Conservation (phyloP, 768 basidiomycete genomes). For the Cystobasidium onofrii region DNA sequence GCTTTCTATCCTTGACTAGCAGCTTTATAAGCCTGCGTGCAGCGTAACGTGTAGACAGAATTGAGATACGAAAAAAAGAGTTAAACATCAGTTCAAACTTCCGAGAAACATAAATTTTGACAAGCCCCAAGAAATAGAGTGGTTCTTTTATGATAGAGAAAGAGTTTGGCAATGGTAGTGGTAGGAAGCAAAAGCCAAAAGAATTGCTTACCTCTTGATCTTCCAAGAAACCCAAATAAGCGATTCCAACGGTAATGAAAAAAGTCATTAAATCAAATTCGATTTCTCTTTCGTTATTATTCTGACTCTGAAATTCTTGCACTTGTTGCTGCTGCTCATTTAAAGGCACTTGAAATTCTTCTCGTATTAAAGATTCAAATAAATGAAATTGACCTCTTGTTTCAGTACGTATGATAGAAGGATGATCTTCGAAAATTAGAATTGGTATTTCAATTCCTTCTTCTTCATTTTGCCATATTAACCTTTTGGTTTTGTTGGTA, state of each 20-base stretch:
- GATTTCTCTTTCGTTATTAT: background rate
- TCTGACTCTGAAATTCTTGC: too few relatives aligned
- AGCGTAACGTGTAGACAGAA: too few relatives aligned
- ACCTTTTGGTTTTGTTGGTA: background rate
- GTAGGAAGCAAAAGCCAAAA: background rate
- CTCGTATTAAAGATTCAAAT: background rate
- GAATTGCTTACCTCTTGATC: constrained; percentile 28
- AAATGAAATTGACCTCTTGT: background rate
- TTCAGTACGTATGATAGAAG: constrained; percentile 13
- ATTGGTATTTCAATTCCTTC: background rate
- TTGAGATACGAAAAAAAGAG: background rate
- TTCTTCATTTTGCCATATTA: constrained; percentile 9
- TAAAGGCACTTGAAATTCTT: background rate
- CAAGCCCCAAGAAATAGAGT: too few relatives aligned
- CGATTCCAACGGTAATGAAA: constrained; percentile 14
- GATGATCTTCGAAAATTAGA: constrained; percentile 20
- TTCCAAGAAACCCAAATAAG: constrained; percentile 27
- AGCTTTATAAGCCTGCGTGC: constrained; percentile 14
- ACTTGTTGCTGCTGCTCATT: background rate
- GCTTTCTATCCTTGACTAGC: constrained; percentile 5
- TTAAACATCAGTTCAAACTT: too few relatives aligned
- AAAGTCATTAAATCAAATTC: background rate
- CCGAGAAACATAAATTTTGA: too few relatives aligned
- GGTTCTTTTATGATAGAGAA: background rate
- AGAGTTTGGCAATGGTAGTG: background rate